Percentiles rank a stretch among this genome's conserved stretches.
Evolutionary conservation across 1,284 basidiomycete genomes (phyloP).

Genomic region (Trametes polyzona): DNA sequence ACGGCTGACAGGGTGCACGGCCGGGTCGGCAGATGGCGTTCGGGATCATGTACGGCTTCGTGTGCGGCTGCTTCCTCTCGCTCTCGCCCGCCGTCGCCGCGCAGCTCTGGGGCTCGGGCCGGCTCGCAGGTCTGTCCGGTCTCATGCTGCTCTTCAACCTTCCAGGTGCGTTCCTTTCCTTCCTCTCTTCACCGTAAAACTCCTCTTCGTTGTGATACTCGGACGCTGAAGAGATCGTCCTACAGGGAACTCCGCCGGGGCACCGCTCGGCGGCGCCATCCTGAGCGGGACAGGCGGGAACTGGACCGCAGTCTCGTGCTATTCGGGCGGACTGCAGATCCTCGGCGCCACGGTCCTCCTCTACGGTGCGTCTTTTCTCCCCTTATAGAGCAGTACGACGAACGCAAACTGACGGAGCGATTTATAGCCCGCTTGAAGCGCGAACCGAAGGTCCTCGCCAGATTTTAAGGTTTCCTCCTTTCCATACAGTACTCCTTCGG

Average conservation of each 20-base stretch:
- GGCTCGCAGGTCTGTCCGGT: slow-evolving; percentile 26
- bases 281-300: slow-evolving; percentile 18
- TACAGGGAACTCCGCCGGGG: slow-evolving; percentile 22
- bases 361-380: slow-evolving; percentile 12
- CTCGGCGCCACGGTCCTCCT: slow-evolving; percentile 18
- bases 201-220: no score
- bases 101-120: slow-evolving; percentile 24
- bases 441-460: slow-evolving; percentile 18
- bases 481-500: no score
- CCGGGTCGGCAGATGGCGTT: slow-evolving; percentile 18
- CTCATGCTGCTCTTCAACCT: slow-evolving; percentile 26
- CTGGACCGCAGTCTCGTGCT: slow-evolving; percentile 23
- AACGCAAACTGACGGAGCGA: background rate
- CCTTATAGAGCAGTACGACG: background rate
- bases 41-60: slow-evolving; percentile 33
- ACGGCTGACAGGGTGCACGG: no score
- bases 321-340: slow-evolving; percentile 22
- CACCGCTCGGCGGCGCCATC: slow-evolving; percentile 24
- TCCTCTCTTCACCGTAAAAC: background rate
- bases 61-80: slow-evolving; percentile 30
- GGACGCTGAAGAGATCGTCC: background rate
- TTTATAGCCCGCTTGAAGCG: slow-evolving; percentile 23
- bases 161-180: slow-evolving; percentile 15
- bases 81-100: slow-evolving; percentile 29
- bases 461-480: background rate